Evolutionary conservation across 331 rosid genomes (phyloP).

Genomic region (Quercus phellos): DNA sequence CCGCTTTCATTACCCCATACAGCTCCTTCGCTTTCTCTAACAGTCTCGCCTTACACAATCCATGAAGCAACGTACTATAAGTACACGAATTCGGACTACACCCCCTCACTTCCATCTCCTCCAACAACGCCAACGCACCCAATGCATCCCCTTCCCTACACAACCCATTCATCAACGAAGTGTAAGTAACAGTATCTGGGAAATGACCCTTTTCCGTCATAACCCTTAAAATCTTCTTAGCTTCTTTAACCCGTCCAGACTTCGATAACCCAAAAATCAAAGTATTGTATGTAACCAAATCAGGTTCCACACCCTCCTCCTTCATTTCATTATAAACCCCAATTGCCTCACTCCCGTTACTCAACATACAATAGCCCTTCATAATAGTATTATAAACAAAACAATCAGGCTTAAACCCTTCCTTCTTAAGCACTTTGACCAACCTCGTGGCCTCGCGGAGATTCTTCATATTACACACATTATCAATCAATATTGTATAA

Average conservation of each 20-base stretch:
- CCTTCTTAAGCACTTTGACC: constrained; percentile 52
- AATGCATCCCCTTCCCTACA: constrained; percentile 64
- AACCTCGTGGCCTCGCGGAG: constrained; percentile 62
- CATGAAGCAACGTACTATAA: constrained; percentile 69
- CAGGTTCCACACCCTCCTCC: constrained; percentile 80
- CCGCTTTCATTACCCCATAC: constrained; percentile 55
- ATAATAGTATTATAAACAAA: constrained; percentile 69
- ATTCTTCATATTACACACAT: constrained; percentile 66
- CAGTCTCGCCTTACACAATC: constrained; percentile 68
- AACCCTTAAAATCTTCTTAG: constrained; percentile 53
- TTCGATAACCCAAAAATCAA: constrained; percentile 74
- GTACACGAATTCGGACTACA: constrained; percentile 71
- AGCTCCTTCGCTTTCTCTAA: constrained; percentile 64
- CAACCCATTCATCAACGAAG: constrained; percentile 85
- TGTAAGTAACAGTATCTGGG: constrained; percentile 77
- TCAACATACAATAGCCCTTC: constrained; percentile 79
- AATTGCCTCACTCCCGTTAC: constrained; percentile 67
- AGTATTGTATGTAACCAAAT: constrained; percentile 74
- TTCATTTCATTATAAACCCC: constrained; percentile 72
- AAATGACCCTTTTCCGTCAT: constrained; percentile 68
- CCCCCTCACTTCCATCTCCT: constrained; percentile 71
- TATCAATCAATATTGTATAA: constrained; percentile 76
- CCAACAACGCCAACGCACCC: constrained; percentile 56
- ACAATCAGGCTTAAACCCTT: constrained; percentile 84
- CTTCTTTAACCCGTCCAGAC: constrained; percentile 59